These are phyloP conservation scores for Cyclanthera cordifolia DNA, from an alignment of 306 rosid genomes.

Conservation along the genomic window DNA sequence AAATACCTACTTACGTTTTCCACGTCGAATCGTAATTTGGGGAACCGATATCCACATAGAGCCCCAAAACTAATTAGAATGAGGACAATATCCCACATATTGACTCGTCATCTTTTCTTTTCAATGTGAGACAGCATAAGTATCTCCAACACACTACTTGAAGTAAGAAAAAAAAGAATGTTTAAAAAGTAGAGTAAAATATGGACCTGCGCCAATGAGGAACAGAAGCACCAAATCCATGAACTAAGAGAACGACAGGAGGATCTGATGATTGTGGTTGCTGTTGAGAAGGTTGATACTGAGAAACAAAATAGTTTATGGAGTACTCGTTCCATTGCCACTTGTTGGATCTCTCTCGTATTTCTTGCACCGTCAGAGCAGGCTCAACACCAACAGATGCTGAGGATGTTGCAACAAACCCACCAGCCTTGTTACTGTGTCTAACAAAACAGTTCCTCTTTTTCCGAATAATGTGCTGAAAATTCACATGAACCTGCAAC, in stretches of 20 bases:
- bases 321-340: conserved; percentile 72
- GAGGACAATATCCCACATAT: too few species aligned
- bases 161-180: background rate
- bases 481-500: conserved; percentile 1
- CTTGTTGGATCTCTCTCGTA: conserved; percentile 38
- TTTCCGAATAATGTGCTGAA: background rate
- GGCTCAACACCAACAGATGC: conserved; percentile 5
- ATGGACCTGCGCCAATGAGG: conserved; percentile 88
- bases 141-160: too few species aligned
- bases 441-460: conserved; percentile 1
- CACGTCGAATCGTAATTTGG: too few species aligned
- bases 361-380: conserved; percentile 31
- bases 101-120: too few species aligned
- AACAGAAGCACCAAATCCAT: conserved; percentile 93
- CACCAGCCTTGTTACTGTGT: background rate
- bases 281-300: conserved; percentile 19
- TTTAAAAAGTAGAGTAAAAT: conserved; percentile 13
- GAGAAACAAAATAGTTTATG: conserved; percentile 54
- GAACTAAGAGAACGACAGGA: conserved; percentile 71
- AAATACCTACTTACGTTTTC: too few species aligned
- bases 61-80: too few species aligned
- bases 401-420: conserved; percentile 16
- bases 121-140: too few species aligned
- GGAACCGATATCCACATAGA: too few species aligned
- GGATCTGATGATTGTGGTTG: conserved; percentile 17